Percentiles rank a stretch among this genome's conserved stretches.
Conservation (phyloP, 768 basidiomycete species). For the Tricholoma flavovirens region DNA sequence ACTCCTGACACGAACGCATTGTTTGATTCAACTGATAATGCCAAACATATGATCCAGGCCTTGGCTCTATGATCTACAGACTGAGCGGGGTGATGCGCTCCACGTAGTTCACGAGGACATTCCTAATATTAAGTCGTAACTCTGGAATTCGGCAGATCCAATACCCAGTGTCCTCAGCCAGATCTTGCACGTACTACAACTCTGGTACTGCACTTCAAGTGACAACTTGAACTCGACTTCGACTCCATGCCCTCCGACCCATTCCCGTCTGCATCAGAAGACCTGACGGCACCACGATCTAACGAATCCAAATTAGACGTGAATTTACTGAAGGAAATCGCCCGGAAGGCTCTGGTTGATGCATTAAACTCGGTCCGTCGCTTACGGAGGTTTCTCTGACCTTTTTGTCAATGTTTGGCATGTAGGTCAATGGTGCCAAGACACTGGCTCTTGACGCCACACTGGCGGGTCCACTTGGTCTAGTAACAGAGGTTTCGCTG, state of each 20-base stretch:
- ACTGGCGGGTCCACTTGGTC: slow-evolving; percentile 85
- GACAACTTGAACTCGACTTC: background rate
- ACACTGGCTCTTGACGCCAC: slow-evolving; percentile 90
- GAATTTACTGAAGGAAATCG: slow-evolving; percentile 68
- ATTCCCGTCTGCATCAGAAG: slow-evolving; percentile 8
- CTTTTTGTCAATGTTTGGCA: background rate
- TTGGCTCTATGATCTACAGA: too few species aligned
- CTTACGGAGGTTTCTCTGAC: background rate
- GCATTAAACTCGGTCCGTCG: slow-evolving; percentile 71
- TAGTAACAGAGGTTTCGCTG: slow-evolving; percentile 91
- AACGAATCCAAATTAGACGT: slow-evolving; percentile 47
- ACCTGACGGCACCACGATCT: slow-evolving; percentile 14
- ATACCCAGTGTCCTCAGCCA: background rate
- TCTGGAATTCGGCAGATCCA: background rate
- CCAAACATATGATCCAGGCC: background rate
- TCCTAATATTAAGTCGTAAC: background rate
- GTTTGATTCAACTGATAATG: background rate
- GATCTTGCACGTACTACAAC: background rate
- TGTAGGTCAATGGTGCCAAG: slow-evolving; percentile 86
- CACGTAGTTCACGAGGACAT: background rate
- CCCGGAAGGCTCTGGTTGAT: slow-evolving; percentile 75
- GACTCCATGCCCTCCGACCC: slow-evolving; percentile 5
- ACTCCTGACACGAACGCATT: background rate
- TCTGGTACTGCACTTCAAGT: too few species aligned
- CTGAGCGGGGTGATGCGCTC: background rate